Evolutionary conservation across 2,329 filamentous ascomycete genomes (phyloP), one percentile per base, ranked within the genome.

Genomic region (Dactylonectria estremocensis): DNA sequence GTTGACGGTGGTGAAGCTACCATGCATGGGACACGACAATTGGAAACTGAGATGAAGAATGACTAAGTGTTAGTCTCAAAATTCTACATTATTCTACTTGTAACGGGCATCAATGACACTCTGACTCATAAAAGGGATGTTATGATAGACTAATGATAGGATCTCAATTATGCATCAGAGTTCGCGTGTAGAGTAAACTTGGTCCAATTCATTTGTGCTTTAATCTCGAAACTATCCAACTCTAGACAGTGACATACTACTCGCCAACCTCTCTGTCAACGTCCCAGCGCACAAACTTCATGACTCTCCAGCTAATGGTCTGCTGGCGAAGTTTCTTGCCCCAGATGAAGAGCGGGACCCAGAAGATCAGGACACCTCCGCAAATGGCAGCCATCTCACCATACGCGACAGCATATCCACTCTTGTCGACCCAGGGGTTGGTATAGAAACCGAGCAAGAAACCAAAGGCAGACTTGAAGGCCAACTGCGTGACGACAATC

Each of bases 371-470:
- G 3, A 88, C 76, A 13, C 73, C 78, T 14, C 80, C 83, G 5
- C 81, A 78, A 33, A 89, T 88, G 16, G 81, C 86, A 3, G 86
- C 86, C 86, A 89, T 88, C 14, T 82, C 79, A 5, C 86, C 86
- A 68, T 83, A 89, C 3, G 86, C 83, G 31, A 80, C 77, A 13
- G 77, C 59, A 69, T 88, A 88, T 2, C 87, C 87, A 1, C 74
- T 73, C 69, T 83, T 57, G 3, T 61, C 61, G 28, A 89, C 82
- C 87, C 87, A 89, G 0, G 85, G 82, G 71, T 89, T 89, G 3
- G 86, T 88, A 74, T 89, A 89, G 76, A 89, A 89, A 1, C 83
- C 86, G 5, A 89, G 79, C 5, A 88, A 77, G 73, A 89, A 89
- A 14, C 86, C 87, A 73, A 89, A 88, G 16, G 83, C 76, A 80